These are phyloP conservation scores for Fusarium drepaniforme DNA, from an alignment of 2,329 filamentous ascomycete species.

Conservation along the genomic window DNA sequence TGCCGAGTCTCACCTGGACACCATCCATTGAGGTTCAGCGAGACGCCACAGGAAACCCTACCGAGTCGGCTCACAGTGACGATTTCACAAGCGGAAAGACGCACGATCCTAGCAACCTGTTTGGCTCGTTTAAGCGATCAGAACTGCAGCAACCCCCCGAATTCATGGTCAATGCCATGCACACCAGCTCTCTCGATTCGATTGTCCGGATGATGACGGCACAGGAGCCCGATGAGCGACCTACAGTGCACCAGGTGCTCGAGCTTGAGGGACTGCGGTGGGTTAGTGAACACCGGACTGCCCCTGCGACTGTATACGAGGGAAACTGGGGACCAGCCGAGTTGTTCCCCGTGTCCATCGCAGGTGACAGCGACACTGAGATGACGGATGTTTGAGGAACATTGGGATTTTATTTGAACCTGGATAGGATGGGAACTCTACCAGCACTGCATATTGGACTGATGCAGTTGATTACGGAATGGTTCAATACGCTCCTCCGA, in stretches of 20 bases:
- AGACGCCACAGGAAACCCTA: constrained; percentile 72
- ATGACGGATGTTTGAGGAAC: constrained; percentile 69
- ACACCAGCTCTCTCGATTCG: constrained; percentile 82
- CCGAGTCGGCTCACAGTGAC: constrained; percentile 53
- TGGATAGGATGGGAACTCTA: constrained; percentile 47
- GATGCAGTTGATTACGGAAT: constrained; percentile 20
- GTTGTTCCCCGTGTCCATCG: constrained; percentile 54
- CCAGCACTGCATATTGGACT: constrained; percentile 32
- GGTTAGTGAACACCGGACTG: constrained; percentile 81
- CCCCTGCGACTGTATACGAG: constrained; percentile 95
- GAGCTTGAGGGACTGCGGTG: constrained; percentile 81
- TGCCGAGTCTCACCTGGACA: constrained; percentile 89
- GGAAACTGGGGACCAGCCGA: constrained; percentile 92
- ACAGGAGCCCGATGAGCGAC: constrained; percentile 79
- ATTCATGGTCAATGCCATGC: constrained; percentile 86
- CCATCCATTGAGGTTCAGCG: constrained; percentile 77
- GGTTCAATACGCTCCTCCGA: constrained; percentile 35
- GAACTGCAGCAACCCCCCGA: constrained; percentile 75
- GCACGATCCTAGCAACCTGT: constrained; percentile 50
- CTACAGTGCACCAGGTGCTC: constrained; percentile 80
- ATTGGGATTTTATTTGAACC: constrained; percentile 42
- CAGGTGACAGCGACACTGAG: constrained; percentile 63
- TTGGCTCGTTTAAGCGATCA: constrained; percentile 62
- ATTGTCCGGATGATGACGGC: constrained; percentile 91
- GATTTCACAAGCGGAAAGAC: constrained; percentile 49